Base-by-base conservation (phyloP, 2,329 filamentous ascomycete species). In the Macrophomina phaseolina region DNA sequence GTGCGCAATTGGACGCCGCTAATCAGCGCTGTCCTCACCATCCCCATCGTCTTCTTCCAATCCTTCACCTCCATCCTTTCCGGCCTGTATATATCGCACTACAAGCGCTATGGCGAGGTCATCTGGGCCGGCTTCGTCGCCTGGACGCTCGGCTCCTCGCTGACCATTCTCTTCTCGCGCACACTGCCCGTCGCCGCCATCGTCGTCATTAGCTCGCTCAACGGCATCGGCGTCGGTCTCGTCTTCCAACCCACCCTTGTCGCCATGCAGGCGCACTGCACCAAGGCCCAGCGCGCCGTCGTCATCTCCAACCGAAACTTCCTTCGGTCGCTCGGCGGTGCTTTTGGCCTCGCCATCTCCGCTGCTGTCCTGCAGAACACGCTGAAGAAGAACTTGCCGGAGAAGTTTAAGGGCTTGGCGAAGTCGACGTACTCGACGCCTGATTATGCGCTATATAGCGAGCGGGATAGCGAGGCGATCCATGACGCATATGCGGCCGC, bases 291-390 rank as follows among this genome's bases (percentile, higher is more conserved):
- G 51, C 82, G 88, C 23, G 88, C 88, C 0, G 84, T 90, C 1
- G 83, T 89, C 23, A 89, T 89, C 42, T 86, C 85, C 2, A 84
- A 85, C 62, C 81, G 88, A 1, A 90, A 90, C 70, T 90, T 90
- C 72, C 81, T 89, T 68, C 83, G 88, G 7, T 85, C 83, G 55
- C 77, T 87, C 3, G 87, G 88, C 9, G 87, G 87, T 30, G 81
- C 87, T 1, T 80, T 83, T 14, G 87, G 87, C 0, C 81, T 90
- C 0, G 86, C 86, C 0, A 77, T 89, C 8, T 86, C 84, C 0
- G 86, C 85, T 1, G 85, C 85, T 42, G 71, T 75, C 0, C 68
- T 77, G 12, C 71, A 74, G 34, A 69, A 71, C 28, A 75, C 79
- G n/a, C 73, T 84, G 5, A 81, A 66, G 38, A 5, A 14, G 5